A percentile compares a stretch with the other conserved stretches of the same genome.
These are phyloP conservation scores for Raffaelea ambrosiae DNA, from an alignment of 2,329 filamentous ascomycete species.

Conservation along the genomic window DNA sequence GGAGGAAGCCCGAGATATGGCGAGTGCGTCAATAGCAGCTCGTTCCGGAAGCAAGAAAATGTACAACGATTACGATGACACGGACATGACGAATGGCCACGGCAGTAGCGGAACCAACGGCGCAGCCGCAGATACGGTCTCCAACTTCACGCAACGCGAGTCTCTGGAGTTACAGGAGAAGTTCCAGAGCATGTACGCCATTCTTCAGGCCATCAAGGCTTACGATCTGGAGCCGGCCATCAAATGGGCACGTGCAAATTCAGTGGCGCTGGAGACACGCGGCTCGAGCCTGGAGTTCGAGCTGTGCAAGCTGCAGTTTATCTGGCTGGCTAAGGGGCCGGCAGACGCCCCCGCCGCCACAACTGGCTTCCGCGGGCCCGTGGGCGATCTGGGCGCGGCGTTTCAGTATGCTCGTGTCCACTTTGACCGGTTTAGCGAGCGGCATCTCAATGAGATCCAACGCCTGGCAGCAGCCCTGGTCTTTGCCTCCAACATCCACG, in stretches of 20 bases:
- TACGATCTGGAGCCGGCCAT: constrained; percentile 78
- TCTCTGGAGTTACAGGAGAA: constrained; percentile 65
- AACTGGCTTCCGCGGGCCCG: background rate
- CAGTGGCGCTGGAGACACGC: constrained; percentile 61
- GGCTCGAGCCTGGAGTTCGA: constrained; percentile 96
- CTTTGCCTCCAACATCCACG: constrained; percentile 63
- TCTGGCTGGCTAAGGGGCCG: constrained; percentile 67
- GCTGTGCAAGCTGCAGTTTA: constrained; percentile 78
- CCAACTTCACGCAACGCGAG: constrained; percentile 40
- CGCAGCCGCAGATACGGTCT: constrained; percentile 7
- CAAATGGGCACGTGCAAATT: constrained; percentile 70
- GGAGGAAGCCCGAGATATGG: constrained; percentile 45
- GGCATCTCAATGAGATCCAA: constrained; percentile 72
- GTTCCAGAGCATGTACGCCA: constrained; percentile 86
- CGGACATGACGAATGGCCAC: constrained; percentile 10
- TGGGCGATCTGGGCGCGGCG: constrained; percentile 32
- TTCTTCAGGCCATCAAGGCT: constrained; percentile 68
- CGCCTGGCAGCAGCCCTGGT: constrained; percentile 74
- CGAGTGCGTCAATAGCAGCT: constrained; percentile 13
- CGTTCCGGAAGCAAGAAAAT: constrained; percentile 12
- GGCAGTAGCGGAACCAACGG: background rate
- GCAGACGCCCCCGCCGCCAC: constrained; percentile 42
- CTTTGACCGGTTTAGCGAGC: constrained; percentile 64
- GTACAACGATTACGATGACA: constrained; percentile 21
- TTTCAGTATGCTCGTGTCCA: constrained; percentile 66